These are phyloP conservation scores for Pseudocohnilembus persalinus DNA, from an alignment of 169 alveolate genomes.

Conservation along the genomic window DNA sequence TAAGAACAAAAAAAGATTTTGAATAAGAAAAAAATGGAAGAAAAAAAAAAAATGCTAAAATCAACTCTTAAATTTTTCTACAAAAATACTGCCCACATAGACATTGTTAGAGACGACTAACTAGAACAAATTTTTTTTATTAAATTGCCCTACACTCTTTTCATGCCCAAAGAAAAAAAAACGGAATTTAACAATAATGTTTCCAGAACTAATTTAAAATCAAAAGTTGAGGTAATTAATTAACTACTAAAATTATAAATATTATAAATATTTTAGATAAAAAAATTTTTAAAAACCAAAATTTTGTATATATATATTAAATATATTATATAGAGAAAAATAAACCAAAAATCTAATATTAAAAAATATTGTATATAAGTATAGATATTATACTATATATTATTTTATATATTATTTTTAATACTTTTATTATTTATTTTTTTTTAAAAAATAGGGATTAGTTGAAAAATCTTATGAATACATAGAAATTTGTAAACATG, in stretches of 20 bases:
- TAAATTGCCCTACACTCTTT: conserved; percentile 19
- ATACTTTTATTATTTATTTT: no score
- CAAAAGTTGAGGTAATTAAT: neutral
- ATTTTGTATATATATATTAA: neutral
- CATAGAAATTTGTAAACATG: conserved; percentile 41
- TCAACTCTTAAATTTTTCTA: conserved; percentile 35
- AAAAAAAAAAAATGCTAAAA: conserved; percentile 9
- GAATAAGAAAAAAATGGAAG: conserved; percentile 26
- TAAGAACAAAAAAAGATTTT: conserved; percentile 15
- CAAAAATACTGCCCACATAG: conserved; percentile 38
- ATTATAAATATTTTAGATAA: no score
- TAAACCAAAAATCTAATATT: conserved; percentile 12
- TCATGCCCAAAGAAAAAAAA: conserved; percentile 43
- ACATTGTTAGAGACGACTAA: conserved; percentile 33
- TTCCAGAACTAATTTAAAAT: conserved; percentile 33
- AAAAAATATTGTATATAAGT: no score
- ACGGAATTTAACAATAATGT: conserved; percentile 35
- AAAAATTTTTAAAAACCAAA: no score
- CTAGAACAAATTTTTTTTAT: conserved; percentile 34
- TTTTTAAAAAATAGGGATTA: no score
- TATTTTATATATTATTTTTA: no score
- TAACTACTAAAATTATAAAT: no score
- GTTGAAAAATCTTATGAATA: conserved; percentile 2
- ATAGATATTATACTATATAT: no score
- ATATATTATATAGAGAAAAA: neutral